Evolutionary conservation across 2,329 filamentous ascomycete genomes (phyloP).

Genomic region (Rhynchosporium agropyri): DNA sequence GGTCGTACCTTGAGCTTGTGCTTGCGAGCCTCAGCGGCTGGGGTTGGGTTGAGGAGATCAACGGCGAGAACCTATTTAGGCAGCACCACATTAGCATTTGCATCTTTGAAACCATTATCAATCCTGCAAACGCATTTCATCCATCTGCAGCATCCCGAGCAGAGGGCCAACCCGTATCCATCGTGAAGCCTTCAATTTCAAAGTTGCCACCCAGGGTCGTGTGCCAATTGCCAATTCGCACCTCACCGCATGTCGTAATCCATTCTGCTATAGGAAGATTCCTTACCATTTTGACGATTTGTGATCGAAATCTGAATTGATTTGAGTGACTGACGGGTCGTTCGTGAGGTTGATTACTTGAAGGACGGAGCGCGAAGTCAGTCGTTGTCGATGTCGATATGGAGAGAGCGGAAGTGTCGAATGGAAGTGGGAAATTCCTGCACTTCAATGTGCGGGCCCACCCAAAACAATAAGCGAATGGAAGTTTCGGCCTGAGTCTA

Average conservation of each 20-base stretch:
- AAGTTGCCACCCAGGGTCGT: conserved; percentile 35
- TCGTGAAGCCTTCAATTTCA: conserved; percentile 19
- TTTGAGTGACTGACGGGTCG: conserved; percentile 43
- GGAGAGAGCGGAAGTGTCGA: conserved; percentile 25
- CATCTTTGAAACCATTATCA: conserved; percentile 37
- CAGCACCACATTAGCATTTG: conserved; percentile 52
- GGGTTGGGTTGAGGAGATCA: conserved; percentile 99
- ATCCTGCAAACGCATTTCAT: conserved; percentile 19
- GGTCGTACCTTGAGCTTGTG: conserved; percentile 98
- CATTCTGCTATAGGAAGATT: conserved; percentile 29
- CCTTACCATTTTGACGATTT: conserved; percentile 73
- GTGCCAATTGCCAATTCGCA: conserved; percentile 32
- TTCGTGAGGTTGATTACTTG: conserved; percentile 39
- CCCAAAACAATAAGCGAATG: not conserved
- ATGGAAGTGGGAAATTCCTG: conserved; percentile 21
- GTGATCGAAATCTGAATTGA: conserved; percentile 44
- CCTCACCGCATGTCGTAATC: conserved; percentile 32
- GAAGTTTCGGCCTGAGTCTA: not conserved
- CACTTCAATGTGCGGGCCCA: not conserved
- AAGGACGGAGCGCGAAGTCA: conserved; percentile 44
- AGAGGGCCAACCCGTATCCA: conserved; percentile 11
- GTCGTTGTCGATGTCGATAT: conserved; percentile 41
- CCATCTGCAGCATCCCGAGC: conserved; percentile 16
- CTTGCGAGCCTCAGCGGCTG: conserved; percentile 98
- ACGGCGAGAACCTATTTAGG: conserved; percentile 92